Evolutionary conservation across 2,329 filamentous ascomycete genomes (phyloP).

Genomic region (Trichoderma koningiopsis): DNA sequence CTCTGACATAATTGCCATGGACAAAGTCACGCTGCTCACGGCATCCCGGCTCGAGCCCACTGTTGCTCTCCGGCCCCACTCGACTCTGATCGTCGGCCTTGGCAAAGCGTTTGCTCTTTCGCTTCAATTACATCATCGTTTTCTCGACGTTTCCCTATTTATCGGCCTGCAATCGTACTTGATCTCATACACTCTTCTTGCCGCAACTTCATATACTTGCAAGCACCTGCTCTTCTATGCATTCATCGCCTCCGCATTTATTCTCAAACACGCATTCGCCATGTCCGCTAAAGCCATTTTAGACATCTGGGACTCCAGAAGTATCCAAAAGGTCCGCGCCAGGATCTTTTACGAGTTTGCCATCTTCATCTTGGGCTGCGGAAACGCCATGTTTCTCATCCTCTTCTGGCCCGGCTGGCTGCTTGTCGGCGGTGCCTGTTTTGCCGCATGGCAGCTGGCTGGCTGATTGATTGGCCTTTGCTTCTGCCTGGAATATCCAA

Average conservation of each 20-base stretch:
- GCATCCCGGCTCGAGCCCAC: constrained; percentile 42
- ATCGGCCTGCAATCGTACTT: constrained; percentile 37
- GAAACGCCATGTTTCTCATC: constrained; percentile 52
- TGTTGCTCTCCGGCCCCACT: constrained; percentile 36
- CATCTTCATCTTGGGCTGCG: constrained; percentile 52
- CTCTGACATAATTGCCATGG: constrained; percentile 31
- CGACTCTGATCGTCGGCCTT: constrained; percentile 38
- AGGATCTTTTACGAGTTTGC: constrained; percentile 56
- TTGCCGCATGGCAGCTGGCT: constrained; percentile 41
- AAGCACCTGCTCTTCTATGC: constrained; percentile 38
- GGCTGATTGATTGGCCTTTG: constrained; percentile 35
- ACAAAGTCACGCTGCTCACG: constrained; percentile 44
- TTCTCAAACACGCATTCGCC: constrained; percentile 33
- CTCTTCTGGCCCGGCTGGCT: constrained; percentile 62
- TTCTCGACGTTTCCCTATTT: constrained; percentile 16
- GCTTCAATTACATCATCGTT: constrained; percentile 42
- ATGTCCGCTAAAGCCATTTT: constrained; percentile 35
- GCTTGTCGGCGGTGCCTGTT: constrained; percentile 44
- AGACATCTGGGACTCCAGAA: constrained; percentile 44
- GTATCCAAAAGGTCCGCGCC: constrained; percentile 43
- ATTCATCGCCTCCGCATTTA: constrained; percentile 34
- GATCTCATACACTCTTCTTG: constrained; percentile 29
- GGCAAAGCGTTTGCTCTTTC: constrained; percentile 40
- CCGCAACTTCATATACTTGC: constrained; percentile 36
- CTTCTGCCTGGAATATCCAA: neutral